Conservation (phyloP, 2,329 filamentous ascomycete species). For the Neofusicoccum umdonicola region DNA sequence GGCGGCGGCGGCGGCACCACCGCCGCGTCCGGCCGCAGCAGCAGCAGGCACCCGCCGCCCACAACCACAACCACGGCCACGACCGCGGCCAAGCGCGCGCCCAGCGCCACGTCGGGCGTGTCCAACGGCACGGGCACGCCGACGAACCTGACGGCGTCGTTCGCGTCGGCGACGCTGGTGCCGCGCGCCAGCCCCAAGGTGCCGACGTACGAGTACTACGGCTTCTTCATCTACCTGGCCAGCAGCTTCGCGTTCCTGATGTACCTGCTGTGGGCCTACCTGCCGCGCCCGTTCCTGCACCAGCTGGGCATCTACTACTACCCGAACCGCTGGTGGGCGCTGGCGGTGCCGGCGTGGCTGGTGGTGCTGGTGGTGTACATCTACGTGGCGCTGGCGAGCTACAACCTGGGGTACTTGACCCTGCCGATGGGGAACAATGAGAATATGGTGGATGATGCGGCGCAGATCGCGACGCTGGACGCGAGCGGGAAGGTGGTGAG, state of each 20-base stretch:
- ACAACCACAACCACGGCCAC: neutral
- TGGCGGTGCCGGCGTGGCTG: constrained; percentile 86
- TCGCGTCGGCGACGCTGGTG: constrained; percentile 63
- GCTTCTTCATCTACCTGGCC: constrained; percentile 93
- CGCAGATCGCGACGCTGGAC: constrained; percentile 80
- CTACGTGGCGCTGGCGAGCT: constrained; percentile 85
- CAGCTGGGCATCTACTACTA: constrained; percentile 95
- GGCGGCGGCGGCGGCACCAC: constrained; percentile 40
- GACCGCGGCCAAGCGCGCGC: constrained; percentile 21
- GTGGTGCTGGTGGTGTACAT: constrained; percentile 89
- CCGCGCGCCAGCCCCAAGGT: constrained; percentile 87
- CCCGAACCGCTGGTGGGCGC: constrained; percentile 94
- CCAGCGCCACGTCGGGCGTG: constrained; percentile 8
- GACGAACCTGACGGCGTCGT: constrained; percentile 59
- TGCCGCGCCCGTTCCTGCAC: constrained; percentile 87
- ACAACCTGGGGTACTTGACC: constrained; percentile 88
- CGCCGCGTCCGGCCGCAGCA: too few relatives aligned
- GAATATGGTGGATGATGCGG: constrained; percentile 88
- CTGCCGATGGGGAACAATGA: constrained; percentile 76
- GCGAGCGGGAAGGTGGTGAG: constrained; percentile 50
- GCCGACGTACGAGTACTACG: constrained; percentile 99
- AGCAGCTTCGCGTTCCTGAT: constrained; percentile 76
- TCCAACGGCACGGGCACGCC: constrained; percentile 31
- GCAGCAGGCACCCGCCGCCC: constrained; percentile 23
- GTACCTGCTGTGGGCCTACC: constrained; percentile 79